These are phyloP conservation scores for Kwoniella pini DNA, from an alignment of 768 basidiomycete genomes.

Conservation along the genomic window DNA sequence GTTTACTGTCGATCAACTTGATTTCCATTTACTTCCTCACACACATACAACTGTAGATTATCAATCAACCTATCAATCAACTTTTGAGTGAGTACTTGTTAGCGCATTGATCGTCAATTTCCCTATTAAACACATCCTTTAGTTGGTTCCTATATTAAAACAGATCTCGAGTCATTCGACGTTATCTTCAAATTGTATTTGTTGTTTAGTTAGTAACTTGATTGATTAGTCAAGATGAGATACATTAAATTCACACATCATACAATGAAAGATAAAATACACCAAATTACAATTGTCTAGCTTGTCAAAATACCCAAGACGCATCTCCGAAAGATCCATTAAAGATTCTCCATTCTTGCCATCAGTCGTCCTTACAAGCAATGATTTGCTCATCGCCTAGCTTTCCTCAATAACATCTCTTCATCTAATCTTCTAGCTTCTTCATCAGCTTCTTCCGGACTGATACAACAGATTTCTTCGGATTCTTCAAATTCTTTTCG, in stretches of 20 bases:
- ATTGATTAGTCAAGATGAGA: no score
- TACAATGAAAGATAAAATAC: constrained; percentile 4
- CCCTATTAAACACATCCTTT: neutral
- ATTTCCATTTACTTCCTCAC: constrained; percentile 7
- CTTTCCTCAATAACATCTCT: constrained; percentile 28
- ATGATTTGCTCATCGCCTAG: constrained; percentile 13
- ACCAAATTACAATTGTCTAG: neutral
- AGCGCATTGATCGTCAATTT: neutral
- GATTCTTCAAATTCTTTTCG: constrained; percentile 35
- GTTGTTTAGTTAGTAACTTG: no score
- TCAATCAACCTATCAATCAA: constrained; percentile 17
- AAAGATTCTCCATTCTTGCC: neutral
- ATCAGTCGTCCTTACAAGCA: no score
- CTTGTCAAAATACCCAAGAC: constrained; percentile 11
- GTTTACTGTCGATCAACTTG: neutral
- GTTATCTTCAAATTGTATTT: no score
- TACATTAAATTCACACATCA: neutral
- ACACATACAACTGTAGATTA: no score
- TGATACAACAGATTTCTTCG: constrained; percentile 16
- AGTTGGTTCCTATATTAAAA: neutral
- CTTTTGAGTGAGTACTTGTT: neutral
- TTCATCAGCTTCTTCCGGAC: constrained; percentile 29
- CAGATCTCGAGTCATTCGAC: neutral
- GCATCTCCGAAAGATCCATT: neutral
- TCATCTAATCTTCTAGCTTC: constrained; percentile 39